These are phyloP conservation scores for Candida hispaniensis DNA, from an alignment of 805 yeast genomes.

Conservation along the genomic window DNA sequence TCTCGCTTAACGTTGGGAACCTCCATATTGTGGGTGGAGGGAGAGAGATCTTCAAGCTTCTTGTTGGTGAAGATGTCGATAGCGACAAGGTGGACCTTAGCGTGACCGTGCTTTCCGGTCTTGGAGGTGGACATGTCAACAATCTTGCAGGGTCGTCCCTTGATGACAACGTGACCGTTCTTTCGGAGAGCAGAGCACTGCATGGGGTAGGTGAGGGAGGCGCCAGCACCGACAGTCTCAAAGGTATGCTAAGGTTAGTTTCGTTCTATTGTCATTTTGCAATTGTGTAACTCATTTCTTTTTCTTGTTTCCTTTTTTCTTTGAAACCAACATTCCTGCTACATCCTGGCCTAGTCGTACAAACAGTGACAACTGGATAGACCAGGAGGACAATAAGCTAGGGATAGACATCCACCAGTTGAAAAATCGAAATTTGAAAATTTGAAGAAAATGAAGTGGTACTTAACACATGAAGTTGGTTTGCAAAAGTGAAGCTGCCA, in stretches of 20 bases:
- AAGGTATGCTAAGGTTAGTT: constrained; percentile 59
- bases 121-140: constrained; percentile 99
- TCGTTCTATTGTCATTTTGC: background rate
- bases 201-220: constrained; percentile 96
- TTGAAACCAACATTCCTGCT: too few relatives aligned
- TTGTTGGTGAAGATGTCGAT: constrained; percentile 97
- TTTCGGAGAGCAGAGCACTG: constrained; percentile 99
- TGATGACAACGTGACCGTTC: constrained; percentile 98
- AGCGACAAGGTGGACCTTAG: constrained; percentile 99
- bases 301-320: too few relatives aligned
- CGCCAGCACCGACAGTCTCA: constrained; percentile 98
- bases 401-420: too few relatives aligned
- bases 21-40: constrained; percentile 99
- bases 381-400: too few relatives aligned
- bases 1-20: constrained; percentile 95
- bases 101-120: constrained; percentile 99
- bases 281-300: too few relatives aligned
- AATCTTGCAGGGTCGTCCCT: constrained; percentile 99
- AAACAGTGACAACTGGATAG: too few relatives aligned
- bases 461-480: too few relatives aligned
- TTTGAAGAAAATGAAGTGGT: too few relatives aligned
- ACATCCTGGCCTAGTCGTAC: too few relatives aligned
- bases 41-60: constrained; percentile 99
- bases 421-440: too few relatives aligned
- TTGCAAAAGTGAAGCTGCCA: too few relatives aligned